Base-by-base conservation (phyloP, 176 grass and related monocot genomes). In the Eleusine coracana region DNA sequence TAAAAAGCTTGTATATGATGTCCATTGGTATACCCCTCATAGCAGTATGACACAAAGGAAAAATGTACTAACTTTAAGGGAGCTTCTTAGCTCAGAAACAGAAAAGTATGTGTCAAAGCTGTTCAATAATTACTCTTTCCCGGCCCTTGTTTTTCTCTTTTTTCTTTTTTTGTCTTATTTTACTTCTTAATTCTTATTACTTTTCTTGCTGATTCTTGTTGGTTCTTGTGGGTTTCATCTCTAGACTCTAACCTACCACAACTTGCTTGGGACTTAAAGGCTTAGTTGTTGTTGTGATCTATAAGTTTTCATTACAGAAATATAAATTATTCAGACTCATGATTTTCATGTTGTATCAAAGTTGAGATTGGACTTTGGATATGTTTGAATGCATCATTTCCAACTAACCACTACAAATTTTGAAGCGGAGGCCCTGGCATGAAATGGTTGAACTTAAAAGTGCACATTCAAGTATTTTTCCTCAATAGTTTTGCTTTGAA, bases 311-410 rank as follows among this genome's bases (percentile, higher is more conserved):
- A 49, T 68, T 37, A 39, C 3, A 20, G 0, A 8, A 70, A 39
- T 56, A 86, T 21, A 66, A 56, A 9, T 4, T 62, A 4, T 61
- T 20, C 39, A 3, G 4, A 89, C 3, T 13, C 41, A 36, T 16
- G 61, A 71, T 49, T 63, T 40, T 81, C 27, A 2, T 40, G 7
- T n/a, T 38, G 9, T 42, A 34, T 81, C 10, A 71, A 81, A 73
- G 44, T 3, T 37, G 36, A 55, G 65, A 69, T 54, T 37, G 31
- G 31, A 34, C 31, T 34, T 34, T 34, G 54, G 23, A 54, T 45
- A 61, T 31, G 39, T 18, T 49, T 6, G 12, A 68, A 75, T 29
- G 42, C 52, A 78, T 45, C 5, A 29, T 66, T 59, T 51, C 42
- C 37, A 51, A 70, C 8, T 63, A 52, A 36, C 13, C 41, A 14